Conservation (phyloP, 169 alveolate species). For the Theileria equi region DNA sequence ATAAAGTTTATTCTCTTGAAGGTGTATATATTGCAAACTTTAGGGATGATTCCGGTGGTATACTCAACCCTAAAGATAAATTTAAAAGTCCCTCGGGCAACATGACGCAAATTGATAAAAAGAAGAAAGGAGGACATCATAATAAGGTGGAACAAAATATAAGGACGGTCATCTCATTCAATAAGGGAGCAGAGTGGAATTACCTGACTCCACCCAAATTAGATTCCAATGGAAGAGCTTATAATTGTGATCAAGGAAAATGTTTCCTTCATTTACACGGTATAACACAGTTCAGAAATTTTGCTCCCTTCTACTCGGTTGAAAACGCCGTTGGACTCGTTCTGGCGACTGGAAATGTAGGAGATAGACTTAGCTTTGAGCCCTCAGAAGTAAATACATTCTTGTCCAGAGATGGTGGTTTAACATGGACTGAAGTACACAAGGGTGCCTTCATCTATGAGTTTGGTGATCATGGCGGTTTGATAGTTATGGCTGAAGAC, state of each 20-base stretch:
- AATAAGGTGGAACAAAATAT: constrained; percentile 73
- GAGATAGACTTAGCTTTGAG: constrained; percentile 81
- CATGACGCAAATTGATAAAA: constrained; percentile 55
- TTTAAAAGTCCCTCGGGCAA: constrained; percentile 55
- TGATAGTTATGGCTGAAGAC: constrained; percentile 95
- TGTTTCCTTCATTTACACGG: constrained; percentile 94
- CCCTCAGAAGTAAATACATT: constrained; percentile 90
- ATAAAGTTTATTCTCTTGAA: constrained; percentile 89
- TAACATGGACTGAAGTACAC: constrained; percentile 94
- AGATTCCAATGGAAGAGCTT: constrained; percentile 88
- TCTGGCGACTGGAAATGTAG: constrained; percentile 95
- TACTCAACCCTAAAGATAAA: constrained; percentile 29
- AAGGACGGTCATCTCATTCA: constrained; percentile 92
- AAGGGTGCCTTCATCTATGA: constrained; percentile 97
- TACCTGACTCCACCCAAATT: constrained; percentile 91
- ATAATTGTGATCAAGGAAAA: constrained; percentile 86
- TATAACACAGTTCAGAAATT: constrained; percentile 81
- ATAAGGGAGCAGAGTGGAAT: constrained; percentile 97
- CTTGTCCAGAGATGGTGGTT: constrained; percentile 97
- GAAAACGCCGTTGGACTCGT: constrained; percentile 96
- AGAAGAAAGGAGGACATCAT: constrained; percentile 56
- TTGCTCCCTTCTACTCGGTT: constrained; percentile 92
- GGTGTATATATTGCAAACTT: constrained; percentile 95
- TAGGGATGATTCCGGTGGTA: constrained; percentile 78
- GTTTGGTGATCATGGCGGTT: constrained; percentile 98